A percentile compares a stretch with the other conserved stretches of the same genome.
These are phyloP conservation scores for Neofusicoccum laricinum DNA, from an alignment of 2,329 filamentous ascomycete species.

Conservation along the genomic window DNA sequence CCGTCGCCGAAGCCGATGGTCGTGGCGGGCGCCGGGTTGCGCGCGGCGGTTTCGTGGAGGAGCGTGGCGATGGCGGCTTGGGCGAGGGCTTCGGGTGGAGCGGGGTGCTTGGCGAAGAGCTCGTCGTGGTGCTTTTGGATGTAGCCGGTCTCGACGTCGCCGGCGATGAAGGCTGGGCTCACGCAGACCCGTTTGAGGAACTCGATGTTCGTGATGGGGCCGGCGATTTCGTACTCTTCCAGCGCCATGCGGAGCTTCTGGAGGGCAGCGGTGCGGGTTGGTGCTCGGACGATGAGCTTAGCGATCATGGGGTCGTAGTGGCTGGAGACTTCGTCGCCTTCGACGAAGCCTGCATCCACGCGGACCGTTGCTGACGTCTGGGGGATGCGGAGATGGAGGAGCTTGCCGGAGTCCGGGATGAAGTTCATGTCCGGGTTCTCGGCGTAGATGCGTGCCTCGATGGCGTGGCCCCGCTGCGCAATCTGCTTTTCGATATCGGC, in stretches of 20 bases:
- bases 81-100: conserved; percentile 71
- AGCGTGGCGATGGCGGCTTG: conserved; percentile 82
- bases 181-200: conserved; percentile 87
- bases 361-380: conserved; percentile 68
- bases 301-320: conserved; percentile 99
- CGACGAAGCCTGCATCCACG: conserved; percentile 88
- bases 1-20: conserved; percentile 57
- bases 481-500: conserved; percentile 68
- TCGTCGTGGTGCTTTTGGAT: conserved; percentile 84
- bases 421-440: conserved; percentile 92
- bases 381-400: conserved; percentile 80
- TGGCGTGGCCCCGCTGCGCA: conserved; percentile 73
- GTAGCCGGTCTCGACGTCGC: conserved; percentile 92
- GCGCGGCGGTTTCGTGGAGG: conserved; percentile 39
- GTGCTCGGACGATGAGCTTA: conserved; percentile 88
- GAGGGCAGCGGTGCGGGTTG: conserved; percentile 74
- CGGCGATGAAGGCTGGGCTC: conserved; percentile 76
- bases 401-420: conserved; percentile 85
- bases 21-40: conserved; percentile 17
- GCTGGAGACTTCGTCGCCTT: conserved; percentile 88
- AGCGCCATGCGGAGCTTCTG: conserved; percentile 78
- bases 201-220: conserved; percentile 92
- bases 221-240: conserved; percentile 87
- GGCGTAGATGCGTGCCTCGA: conserved; percentile 95
- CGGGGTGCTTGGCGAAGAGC: conserved; percentile 64